Evolutionary conservation across 257 asterid species (phyloP).

Genomic region (Solanum bulbocastanum): DNA sequence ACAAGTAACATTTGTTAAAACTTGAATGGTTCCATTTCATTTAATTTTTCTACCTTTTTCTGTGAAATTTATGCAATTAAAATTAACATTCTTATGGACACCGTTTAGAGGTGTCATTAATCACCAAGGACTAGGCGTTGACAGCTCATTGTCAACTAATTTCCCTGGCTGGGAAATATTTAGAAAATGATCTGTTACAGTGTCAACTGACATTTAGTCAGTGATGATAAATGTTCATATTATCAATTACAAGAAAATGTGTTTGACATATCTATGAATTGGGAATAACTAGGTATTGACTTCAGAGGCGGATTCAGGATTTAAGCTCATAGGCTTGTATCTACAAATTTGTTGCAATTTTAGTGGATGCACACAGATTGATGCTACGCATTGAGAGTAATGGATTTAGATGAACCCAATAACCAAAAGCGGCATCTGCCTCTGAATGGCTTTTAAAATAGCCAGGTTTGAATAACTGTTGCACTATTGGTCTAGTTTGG

Average conservation of each 20-base stretch:
- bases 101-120: not conserved
- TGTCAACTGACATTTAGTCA: not conserved
- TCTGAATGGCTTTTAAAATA: not conserved
- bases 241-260: not conserved
- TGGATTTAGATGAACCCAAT: not conserved
- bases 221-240: not conserved
- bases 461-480: not conserved
- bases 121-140: not conserved
- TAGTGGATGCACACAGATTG: not conserved
- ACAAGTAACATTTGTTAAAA: not conserved
- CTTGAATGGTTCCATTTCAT: not conserved
- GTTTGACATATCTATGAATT: not conserved
- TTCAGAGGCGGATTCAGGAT: not conserved
- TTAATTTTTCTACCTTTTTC: not conserved
- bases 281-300: not conserved
- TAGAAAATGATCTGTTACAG: not conserved
- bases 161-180: not conserved
- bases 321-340: not conserved
- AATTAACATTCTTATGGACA: not conserved
- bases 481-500: not conserved
- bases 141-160: not conserved
- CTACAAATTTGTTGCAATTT: not conserved
- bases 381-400: not conserved
- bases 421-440: not conserved
- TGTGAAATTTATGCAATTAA: not conserved